A percentile compares a stretch with the other conserved stretches of the same genome.
These are phyloP conservation scores for Xerocomus minutiporus DNA, from an alignment of 1,284 basidiomycete species.

Conservation along the genomic window DNA sequence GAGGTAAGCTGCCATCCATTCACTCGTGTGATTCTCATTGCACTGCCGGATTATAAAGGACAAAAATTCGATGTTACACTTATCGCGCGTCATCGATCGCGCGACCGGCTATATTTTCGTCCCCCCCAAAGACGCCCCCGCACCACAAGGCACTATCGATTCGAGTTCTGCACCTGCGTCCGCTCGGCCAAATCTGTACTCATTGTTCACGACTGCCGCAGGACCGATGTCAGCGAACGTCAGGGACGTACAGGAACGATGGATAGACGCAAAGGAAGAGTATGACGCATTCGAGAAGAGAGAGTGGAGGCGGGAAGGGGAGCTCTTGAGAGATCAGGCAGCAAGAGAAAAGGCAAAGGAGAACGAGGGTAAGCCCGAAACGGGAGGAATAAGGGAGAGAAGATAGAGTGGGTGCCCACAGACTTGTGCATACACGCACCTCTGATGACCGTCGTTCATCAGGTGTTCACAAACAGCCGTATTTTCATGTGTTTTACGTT, in stretches of 20 bases:
- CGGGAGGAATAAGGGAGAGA: conserved; percentile 26
- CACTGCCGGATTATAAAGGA: conserved; percentile 49
- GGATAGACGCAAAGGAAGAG: conserved; percentile 74
- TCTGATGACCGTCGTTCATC: no score
- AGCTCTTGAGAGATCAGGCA: conserved; percentile 29
- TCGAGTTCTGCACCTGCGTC: conserved; percentile 40
- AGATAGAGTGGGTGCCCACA: conserved; percentile 18
- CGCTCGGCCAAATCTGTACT: conserved; percentile 56
- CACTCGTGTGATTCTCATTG: neutral
- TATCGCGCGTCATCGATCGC: conserved; percentile 79
- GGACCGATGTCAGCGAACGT: conserved; percentile 56
- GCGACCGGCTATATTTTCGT: conserved; percentile 87
- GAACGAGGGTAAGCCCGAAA: conserved; percentile 4
- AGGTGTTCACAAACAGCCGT: no score
- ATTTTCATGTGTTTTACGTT: neutral
- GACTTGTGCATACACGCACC: neutral
- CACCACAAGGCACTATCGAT: conserved; percentile 49
- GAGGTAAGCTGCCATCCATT: conserved; percentile 52
- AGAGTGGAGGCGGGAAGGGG: conserved; percentile 65
- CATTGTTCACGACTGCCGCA: conserved; percentile 63
- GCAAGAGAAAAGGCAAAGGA: conserved; percentile 15
- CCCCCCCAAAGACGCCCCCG: conserved; percentile 49
- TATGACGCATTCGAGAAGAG: conserved; percentile 75
- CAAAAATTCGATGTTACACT: conserved; percentile 87
- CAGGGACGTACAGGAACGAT: conserved; percentile 83